Evolutionary conservation across 2,329 filamentous ascomycete species (phyloP).

Genomic region (Cyclaneusma minus): DNA sequence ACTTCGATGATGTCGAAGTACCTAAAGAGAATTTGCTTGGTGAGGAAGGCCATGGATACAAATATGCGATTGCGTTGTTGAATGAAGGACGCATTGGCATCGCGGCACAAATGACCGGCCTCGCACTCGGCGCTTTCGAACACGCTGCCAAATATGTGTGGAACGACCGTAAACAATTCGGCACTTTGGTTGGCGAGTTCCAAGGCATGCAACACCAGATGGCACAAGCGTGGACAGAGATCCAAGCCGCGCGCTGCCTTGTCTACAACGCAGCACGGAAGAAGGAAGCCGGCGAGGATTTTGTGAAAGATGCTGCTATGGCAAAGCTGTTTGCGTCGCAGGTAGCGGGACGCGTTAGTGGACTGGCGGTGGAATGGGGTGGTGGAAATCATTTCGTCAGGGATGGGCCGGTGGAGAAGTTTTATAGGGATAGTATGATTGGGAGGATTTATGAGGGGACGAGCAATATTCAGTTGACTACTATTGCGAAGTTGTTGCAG

Average conservation of each 20-base stretch:
- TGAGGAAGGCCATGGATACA: conserved; percentile 84
- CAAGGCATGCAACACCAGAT: conserved; percentile 99
- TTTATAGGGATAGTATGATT: conserved; percentile 95
- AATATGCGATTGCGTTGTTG: conserved; percentile 85
- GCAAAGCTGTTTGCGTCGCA: conserved; percentile 92
- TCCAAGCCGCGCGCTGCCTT: conserved; percentile 75
- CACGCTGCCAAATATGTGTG: conserved; percentile 90
- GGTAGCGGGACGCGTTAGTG: conserved; percentile 74
- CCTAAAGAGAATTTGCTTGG: conserved; percentile 81
- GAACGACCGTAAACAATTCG: conserved; percentile 98
- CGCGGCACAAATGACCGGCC: conserved; percentile 94
- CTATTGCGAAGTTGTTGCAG: conserved; percentile 56
- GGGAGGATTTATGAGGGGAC: conserved; percentile 94
- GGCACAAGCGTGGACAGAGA: conserved; percentile 89
- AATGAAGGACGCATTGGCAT: conserved; percentile 98
- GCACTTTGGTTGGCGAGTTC: conserved; percentile 84
- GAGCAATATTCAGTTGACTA: conserved; percentile 59
- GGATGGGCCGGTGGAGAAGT: conserved; percentile 95
- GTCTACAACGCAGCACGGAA: conserved; percentile 94
- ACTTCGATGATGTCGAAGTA: conserved; percentile 90
- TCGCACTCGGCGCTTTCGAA: conserved; percentile 87
- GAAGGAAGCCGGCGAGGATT: conserved; percentile 95
- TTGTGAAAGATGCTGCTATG: conserved; percentile 94
- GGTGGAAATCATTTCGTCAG: conserved; percentile 73
- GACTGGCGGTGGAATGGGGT: conserved; percentile 95